Base-by-base conservation (phyloP, 2,329 filamentous ascomycete genomes). In the Bipolaris cookei region DNA sequence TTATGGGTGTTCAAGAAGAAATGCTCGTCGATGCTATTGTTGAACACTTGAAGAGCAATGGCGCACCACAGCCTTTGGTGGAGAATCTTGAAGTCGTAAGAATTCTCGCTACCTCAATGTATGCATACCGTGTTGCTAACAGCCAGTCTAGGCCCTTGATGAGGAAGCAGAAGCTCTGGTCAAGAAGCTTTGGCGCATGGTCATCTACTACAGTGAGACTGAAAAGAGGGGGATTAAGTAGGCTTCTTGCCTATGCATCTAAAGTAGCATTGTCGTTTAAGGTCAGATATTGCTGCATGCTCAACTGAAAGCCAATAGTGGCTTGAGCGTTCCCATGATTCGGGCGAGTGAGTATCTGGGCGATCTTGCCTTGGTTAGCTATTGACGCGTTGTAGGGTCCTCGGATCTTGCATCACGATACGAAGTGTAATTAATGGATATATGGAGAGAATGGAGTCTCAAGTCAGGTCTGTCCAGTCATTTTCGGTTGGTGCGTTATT, bases 131-230 rank as follows among this genome's bases (percentile, higher is more conserved):
- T 25, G 32, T 69, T 43, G 60, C 77, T 83, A 74, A 82, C 66
- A 28, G 13, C 7, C 28, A 58, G 55, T 59, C 58, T 61, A 94
- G 87, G 91, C 92, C 41, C 82, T 99, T 61, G 95, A 97, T 72
- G 95, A 99, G 71, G 95, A 98, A 73, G 92, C 93, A 10, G 93
- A 97, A 76, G 89, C 91, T 23, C 80, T 99, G 65, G 93, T 98
- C 47, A 96, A 92, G 85, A 98, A 97, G 80, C 84, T 99, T 34
- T 99, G 95, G 95, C 87, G 94, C 48, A 96, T 98, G 92, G 88
- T 97, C 56, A 96, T 98, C 70, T 98, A 97, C 86, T 97, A 94
- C 71, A 95, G 91, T 5, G 94, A 98, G 78, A 91, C 90, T 71
- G 94, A 97, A 83, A 96, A 95, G 81, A 83, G 92, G 62, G 93